Evolutionary conservation across 129 eudicot species (phyloP).

Genomic region (Daucus carota): DH1_v3.0 NC_030385.2:47068501-47069000

Average conservation of each 20-base stretch:
- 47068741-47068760: neutral
- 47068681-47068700: neutral
- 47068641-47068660: constrained; percentile 3
- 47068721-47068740: neutral
- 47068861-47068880: too few species aligned
- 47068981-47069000: too few species aligned
- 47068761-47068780: neutral
- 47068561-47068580: neutral
- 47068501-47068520: constrained; percentile 24
- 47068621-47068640: neutral
- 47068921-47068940: too few species aligned
- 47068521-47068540: constrained; percentile 5
- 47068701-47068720: neutral
- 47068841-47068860: too few species aligned
- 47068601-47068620: neutral
- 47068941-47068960: too few species aligned
- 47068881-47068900: too few species aligned
- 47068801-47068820: too few species aligned
- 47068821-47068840: too few species aligned
- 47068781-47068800: neutral
- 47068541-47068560: neutral
- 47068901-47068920: too few species aligned
- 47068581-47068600: neutral
- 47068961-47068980: too few species aligned
- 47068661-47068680: neutral